Conservation (phyloP, 2,329 filamentous ascomycete species). For the Trichoderma breve region DNA sequence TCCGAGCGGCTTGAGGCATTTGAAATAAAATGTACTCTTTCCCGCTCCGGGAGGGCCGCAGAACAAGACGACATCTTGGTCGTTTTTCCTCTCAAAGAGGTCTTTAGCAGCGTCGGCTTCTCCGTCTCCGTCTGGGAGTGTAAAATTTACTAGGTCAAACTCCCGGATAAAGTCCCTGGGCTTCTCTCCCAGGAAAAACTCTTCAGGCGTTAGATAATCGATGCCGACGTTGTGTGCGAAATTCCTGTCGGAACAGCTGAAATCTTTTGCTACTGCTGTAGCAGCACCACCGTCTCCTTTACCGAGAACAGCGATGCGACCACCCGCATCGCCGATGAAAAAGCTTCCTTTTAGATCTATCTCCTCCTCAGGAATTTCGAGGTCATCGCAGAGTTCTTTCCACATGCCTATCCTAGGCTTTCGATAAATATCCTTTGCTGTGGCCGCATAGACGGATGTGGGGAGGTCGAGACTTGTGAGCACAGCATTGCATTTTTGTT, state of each 20-base stretch:
- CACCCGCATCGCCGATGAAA: constrained; percentile 86
- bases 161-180: constrained; percentile 64
- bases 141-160: constrained; percentile 67
- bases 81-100: constrained; percentile 59
- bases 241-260: constrained; percentile 69
- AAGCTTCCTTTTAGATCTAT: constrained; percentile 72
- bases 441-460: constrained; percentile 80
- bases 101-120: constrained; percentile 31
- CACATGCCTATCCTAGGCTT: constrained; percentile 93
- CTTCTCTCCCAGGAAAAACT: constrained; percentile 75
- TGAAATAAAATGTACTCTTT: constrained; percentile 89
- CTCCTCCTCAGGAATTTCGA: constrained; percentile 53
- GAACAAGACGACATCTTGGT: constrained; percentile 76
- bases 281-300: constrained; percentile 27
- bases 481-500: constrained; percentile 70
- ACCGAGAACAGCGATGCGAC: constrained; percentile 46
- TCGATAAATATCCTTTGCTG: constrained; percentile 73
- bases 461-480: constrained; percentile 73
- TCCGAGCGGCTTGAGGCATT: constrained; percentile 69
- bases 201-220: constrained; percentile 80
- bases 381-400: constrained; percentile 60
- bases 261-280: constrained; percentile 49
- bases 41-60: constrained; percentile 87
- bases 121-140: constrained; percentile 32
- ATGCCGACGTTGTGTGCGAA: constrained; percentile 84